phyloP scores from a whole-genome alignment of 2,329 filamentous ascomycete species.

The Pestalotiopsis sp. region DNA sequence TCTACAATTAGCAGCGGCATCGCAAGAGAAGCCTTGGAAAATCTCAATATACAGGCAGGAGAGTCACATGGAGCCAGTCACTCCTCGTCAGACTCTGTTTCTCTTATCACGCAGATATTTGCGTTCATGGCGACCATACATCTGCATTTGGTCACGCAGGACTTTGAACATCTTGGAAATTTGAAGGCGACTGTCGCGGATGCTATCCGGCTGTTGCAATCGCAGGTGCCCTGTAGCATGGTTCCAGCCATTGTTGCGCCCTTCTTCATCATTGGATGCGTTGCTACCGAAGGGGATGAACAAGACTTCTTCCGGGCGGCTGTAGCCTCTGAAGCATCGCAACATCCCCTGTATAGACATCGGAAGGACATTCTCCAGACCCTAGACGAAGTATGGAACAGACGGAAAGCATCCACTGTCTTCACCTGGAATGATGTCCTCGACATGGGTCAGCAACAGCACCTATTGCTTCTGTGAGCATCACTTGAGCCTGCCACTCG shows the following conservation, averaged over 20 bases:
- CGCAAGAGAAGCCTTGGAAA: not conserved
- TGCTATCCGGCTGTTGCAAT: not conserved
- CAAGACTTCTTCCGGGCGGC: not conserved
- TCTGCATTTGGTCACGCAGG: constrained; percentile 12
- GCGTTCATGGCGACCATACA: constrained; percentile 12
- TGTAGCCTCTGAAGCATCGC: not conserved
- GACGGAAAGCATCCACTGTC: not conserved
- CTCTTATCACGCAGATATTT: constrained; percentile 8
- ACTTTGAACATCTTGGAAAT: not conserved
- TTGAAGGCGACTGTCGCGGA: not conserved
- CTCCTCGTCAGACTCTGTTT: too few relatives aligned
- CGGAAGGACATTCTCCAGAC: constrained; percentile 1
- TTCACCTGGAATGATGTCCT: constrained; percentile 11
- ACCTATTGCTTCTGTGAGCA: not conserved
- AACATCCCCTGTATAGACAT: constrained; percentile 5
- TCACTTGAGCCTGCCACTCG: not conserved
- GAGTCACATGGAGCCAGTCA: not conserved
- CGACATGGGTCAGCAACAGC: not conserved
- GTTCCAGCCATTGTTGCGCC: constrained; percentile 8
- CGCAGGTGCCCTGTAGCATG: not conserved
- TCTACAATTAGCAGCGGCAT: not conserved
- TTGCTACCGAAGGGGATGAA: not conserved
- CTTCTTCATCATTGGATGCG: constrained; percentile 13
- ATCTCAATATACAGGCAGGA: not conserved
- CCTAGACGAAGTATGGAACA: constrained; percentile 10